Base-by-base conservation (phyloP, 2,329 filamentous ascomycete species). In the Torrubiella hemipterigena region DNA sequence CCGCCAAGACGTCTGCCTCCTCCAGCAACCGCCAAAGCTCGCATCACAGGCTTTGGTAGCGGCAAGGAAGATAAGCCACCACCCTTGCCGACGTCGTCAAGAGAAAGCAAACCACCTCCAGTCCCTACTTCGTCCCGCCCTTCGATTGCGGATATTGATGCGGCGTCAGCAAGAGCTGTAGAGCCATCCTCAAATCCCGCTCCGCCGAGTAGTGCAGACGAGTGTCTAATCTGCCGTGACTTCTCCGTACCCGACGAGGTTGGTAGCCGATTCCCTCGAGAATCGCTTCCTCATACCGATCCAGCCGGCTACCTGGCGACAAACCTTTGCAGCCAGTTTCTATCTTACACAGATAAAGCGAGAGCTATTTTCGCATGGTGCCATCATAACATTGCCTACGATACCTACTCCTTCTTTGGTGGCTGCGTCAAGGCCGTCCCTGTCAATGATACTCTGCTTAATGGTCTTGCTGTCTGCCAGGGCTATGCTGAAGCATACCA, bases 291-390 rank as follows among this genome's bases (percentile, higher is more conserved):
- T 4, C 59, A 64, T 13, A 56, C 62, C 12, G 67, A 74, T 27
- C 76, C 80, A 0, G 62, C 91, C 4, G 73, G 69, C 14, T 82
- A 82, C 59, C 67, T 98, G 16, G 86, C 87, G 0, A 69, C 73
- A 31, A 73, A 81, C 31, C 69, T 96, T 14, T 93, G 85, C 35
- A 64, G 68, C 4, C 80, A 81, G 0, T 95, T 96, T 48, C 58
- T 74, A 1, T 94, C 84, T 1, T 59, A 64, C 2, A 94, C 89
- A 0, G 89, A 96, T 54, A 95, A 95, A 59, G 89, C 91, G 3
- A 72, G 91, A 17, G 85, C 77, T 3, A 83, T 98, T 37, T 96
- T 96, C 51, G 84, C 82, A 2, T 98, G 91, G 91, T 75, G 87
- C 24, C 89, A 96, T 55, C 78, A 96, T 55, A 96, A 96, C 45